Base-by-base conservation (phyloP, 2,329 filamentous ascomycete genomes). In the Aspergillus felis region DNA sequence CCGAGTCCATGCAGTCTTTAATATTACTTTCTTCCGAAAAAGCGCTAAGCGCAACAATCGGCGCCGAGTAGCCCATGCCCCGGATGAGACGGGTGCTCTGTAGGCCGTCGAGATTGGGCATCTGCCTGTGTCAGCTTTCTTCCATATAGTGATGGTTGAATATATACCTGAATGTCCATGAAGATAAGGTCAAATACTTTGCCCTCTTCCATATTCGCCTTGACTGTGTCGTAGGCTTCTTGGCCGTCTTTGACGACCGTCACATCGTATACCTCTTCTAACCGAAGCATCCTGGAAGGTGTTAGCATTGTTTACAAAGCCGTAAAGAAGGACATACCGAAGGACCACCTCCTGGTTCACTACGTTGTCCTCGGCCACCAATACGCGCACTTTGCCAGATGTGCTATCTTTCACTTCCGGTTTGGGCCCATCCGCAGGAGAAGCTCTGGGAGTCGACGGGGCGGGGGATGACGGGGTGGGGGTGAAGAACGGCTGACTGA, bases 21-120 rank as follows among this genome's bases (percentile, higher is more conserved):
- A 92, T 86, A 66, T 96, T 96, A 74, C 87, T 91, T 71, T 96
- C 92, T 69, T 96, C 92, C 0, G 90, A 87, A 67, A 96, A 96
- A 2, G 92, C 92, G 10, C 92, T 96, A 48, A 97, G 77, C 0
- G 92, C 92, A 14, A 97, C 91, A 60, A 97, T 96, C 0, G 92
- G 92, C 1, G 89, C 89, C 10, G 84, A 86, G 74, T 94, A 97
- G 1, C 92, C 92, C 79, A 93, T 89, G 70, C 91, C 81, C 6
- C 92, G 85, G 65, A 97, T 96, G 35, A 95, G 79, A 9, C 88
- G 84, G 0, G 92, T 96, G 50, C 89, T 92, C 71, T 96, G 88
- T 25, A 97, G 78, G 1, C 92, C 92, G 68, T 96, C 92, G 14
- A 97, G 82, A 61, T 94, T 95, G 3, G 92, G 92, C 92, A 97